Evolutionary conservation across 2,329 filamentous ascomycete genomes (phyloP).

Genomic region (Penicillium sp.): DNA sequence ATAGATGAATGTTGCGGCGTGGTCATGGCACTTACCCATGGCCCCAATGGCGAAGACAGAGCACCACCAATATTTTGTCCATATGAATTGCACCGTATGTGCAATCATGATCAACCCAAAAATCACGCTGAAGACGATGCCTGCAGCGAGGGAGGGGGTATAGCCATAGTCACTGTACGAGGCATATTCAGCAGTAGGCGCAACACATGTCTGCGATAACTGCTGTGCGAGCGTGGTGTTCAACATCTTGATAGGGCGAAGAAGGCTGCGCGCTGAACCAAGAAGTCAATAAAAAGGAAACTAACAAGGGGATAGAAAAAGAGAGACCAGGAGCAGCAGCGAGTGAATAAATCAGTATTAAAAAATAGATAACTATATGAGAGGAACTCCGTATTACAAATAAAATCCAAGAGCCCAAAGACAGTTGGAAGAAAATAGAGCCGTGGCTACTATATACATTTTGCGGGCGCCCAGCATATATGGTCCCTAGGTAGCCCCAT

Average conservation of each 20-base stretch:
- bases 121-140: slow-evolving; percentile 44
- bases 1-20: background rate
- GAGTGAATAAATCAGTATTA: background rate
- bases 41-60: slow-evolving; percentile 34
- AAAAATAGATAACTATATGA: background rate
- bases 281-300: background rate
- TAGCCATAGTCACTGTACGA: slow-evolving; percentile 36
- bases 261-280: background rate
- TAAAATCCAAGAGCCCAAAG: background rate
- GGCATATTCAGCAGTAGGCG: slow-evolving; percentile 14
- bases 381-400: background rate
- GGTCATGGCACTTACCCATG: slow-evolving; percentile 25
- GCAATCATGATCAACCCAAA: slow-evolving; percentile 39
- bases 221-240: background rate
- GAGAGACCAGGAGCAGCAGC: background rate
- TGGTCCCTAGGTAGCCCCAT: background rate
- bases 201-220: background rate
- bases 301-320: background rate
- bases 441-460: too few species aligned
- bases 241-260: background rate
- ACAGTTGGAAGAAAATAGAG: too few species aligned
- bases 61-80: slow-evolving; percentile 39
- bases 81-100: slow-evolving; percentile 32
- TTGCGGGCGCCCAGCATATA: background rate
- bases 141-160: slow-evolving; percentile 43